phyloP scores from a whole-genome alignment of 2,329 filamentous ascomycete species.

The Trichophyton benhamiae region DNA sequence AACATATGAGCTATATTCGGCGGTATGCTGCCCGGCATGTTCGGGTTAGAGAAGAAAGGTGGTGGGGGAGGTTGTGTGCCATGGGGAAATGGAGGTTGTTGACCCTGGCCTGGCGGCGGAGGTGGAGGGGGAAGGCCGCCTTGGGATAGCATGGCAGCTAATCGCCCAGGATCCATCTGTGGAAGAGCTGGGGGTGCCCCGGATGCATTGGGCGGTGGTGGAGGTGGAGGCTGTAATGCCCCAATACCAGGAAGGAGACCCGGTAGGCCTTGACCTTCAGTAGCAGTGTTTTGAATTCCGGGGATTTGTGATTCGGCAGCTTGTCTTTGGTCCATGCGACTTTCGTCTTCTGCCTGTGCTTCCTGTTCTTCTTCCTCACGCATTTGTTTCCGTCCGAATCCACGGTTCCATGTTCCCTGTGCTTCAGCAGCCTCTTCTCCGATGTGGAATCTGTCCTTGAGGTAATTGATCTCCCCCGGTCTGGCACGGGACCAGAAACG shows the following conservation, averaged over 20 bases:
- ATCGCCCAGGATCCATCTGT: conserved; percentile 36
- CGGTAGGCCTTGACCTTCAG: conserved; percentile 32
- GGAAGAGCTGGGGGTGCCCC: conserved; percentile 26
- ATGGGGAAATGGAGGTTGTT: conserved; percentile 17
- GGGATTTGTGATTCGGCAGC: conserved; percentile 45
- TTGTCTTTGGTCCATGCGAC: conserved; percentile 81
- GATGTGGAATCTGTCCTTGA: conserved; percentile 89
- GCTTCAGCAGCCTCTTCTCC: conserved; percentile 87
- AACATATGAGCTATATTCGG: conserved; percentile 10
- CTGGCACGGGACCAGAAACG: conserved; percentile 90
- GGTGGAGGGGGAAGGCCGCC: conserved; percentile 27
- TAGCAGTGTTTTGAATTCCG: conserved; percentile 47
- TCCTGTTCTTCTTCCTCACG: conserved; percentile 92
- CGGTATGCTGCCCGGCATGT: conserved; percentile 14
- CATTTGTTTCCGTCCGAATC: conserved; percentile 62
- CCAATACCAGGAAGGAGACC: conserved; percentile 38
- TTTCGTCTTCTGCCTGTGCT: conserved; percentile 83
- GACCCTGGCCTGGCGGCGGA: conserved; percentile 6
- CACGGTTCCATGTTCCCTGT: conserved; percentile 84
- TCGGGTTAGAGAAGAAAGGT: conserved; percentile 7
- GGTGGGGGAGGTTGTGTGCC: conserved; percentile 4
- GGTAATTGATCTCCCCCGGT: conserved; percentile 72
- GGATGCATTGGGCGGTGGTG: conserved; percentile 17
- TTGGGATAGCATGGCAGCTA: conserved; percentile 31
- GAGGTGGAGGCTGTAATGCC: conserved; percentile 29